phyloP scores from a whole-genome alignment of 352 stramenopile species.

The Pythium phragmitis region DNA sequence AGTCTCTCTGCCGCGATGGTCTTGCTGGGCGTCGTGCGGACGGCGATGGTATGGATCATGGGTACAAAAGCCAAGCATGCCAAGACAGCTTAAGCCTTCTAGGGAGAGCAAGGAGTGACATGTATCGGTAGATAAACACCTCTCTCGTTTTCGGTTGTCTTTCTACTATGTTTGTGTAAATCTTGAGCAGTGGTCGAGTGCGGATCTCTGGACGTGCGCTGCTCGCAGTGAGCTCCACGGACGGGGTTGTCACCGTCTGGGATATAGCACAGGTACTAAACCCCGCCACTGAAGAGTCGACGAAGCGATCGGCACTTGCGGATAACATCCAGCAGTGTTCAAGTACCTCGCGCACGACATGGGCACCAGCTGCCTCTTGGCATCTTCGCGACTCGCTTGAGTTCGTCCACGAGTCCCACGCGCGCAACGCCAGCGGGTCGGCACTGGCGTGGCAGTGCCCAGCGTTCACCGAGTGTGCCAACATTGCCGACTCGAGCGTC shows the following conservation, averaged over 20 bases:
- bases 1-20: neutral
- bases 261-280: constrained; percentile 36
- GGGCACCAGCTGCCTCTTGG: constrained; percentile 68
- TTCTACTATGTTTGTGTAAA: constrained; percentile 14
- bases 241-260: constrained; percentile 80
- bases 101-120: no score
- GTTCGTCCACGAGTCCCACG: constrained; percentile 32
- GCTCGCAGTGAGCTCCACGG: constrained; percentile 76
- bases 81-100: neutral
- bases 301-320: neutral
- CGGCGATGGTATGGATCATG: neutral
- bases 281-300: neutral
- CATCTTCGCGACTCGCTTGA: constrained; percentile 35
- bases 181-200: constrained; percentile 63
- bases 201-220: constrained; percentile 36
- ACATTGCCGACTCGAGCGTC: constrained; percentile 69
- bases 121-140: no score
- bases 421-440: constrained; percentile 73
- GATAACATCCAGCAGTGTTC: constrained; percentile 27
- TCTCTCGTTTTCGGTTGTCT: no score
- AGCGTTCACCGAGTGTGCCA: constrained; percentile 73
- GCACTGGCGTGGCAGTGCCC: constrained; percentile 67
- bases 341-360: constrained; percentile 84
- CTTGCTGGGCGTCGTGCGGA: constrained; percentile 3
- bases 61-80: neutral